phyloP scores from a whole-genome alignment of 805 yeast species.

The Starmerella cellae region DNA sequence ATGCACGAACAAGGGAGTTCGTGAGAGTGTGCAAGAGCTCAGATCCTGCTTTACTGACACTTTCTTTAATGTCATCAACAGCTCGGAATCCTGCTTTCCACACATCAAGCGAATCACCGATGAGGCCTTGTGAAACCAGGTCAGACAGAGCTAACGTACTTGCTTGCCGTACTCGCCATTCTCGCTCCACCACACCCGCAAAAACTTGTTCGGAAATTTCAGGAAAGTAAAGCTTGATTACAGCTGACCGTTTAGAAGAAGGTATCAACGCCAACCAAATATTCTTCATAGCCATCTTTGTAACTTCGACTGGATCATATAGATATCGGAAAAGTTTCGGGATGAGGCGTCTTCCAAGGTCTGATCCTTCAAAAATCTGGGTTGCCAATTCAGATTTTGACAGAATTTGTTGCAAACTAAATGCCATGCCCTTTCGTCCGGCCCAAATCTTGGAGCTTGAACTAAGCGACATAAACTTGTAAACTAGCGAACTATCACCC shows the following conservation, averaged over 20 bases:
- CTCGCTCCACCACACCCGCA: constrained; percentile 58
- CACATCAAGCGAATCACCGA: constrained; percentile 34
- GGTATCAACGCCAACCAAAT: constrained; percentile 61
- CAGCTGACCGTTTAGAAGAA: constrained; percentile 37
- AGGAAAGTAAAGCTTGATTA: constrained; percentile 42
- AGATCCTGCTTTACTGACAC: constrained; percentile 72
- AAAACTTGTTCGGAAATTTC: constrained; percentile 53
- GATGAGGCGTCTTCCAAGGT: constrained; percentile 46
- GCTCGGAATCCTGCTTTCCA: constrained; percentile 83
- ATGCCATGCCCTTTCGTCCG: constrained; percentile 85
- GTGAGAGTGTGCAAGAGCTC: constrained; percentile 44
- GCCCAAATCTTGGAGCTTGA: constrained; percentile 83
- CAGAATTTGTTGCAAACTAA: constrained; percentile 75
- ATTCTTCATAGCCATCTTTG: constrained; percentile 69
- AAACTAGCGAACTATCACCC: constrained; percentile 88
- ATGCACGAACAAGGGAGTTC: constrained; percentile 4
- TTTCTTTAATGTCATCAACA: constrained; percentile 88
- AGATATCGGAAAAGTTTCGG: constrained; percentile 75
- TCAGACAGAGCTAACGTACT: constrained; percentile 60
- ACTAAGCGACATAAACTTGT: constrained; percentile 86
- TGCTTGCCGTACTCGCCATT: constrained; percentile 91
- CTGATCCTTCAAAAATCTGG: constrained; percentile 35
- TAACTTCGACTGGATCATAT: constrained; percentile 69
- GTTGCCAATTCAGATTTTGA: constrained; percentile 64
- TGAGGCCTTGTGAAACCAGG: constrained; percentile 35